Evolutionary conservation across 2,329 filamentous ascomycete species (phyloP).

Genomic region (Aureobasidium pullulans): DNA sequence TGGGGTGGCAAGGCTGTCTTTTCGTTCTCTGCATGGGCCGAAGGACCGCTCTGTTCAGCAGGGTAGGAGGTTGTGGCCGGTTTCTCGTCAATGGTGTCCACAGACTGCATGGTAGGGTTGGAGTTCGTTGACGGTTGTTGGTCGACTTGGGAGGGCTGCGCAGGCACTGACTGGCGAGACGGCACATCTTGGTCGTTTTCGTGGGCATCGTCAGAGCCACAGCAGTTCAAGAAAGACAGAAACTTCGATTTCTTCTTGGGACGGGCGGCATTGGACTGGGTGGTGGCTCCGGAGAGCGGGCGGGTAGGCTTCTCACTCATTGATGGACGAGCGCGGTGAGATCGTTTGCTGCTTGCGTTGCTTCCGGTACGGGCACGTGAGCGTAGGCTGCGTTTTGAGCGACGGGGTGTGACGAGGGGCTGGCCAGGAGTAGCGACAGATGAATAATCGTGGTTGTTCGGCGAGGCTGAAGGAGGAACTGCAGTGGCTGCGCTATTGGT

Average conservation of each 20-base stretch:
- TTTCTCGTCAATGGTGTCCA: conserved; percentile 41
- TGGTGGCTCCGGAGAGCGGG: conserved; percentile 26
- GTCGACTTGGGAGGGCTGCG: conserved; percentile 28
- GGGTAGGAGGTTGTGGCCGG: conserved; percentile 14
- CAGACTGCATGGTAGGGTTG: conserved; percentile 46
- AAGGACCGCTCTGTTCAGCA: conserved; percentile 12
- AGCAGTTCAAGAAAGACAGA: conserved; percentile 56
- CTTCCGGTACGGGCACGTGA: conserved; percentile 32
- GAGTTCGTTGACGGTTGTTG: conserved; percentile 46
- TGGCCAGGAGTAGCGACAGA: background rate
- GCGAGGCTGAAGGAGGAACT: background rate
- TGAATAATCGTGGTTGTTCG: background rate
- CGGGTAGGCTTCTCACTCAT: conserved; percentile 34
- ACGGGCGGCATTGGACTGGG: conserved; percentile 22
- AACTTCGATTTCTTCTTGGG: conserved; percentile 37
- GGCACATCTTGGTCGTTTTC: conserved; percentile 49
- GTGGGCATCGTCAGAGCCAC: conserved; percentile 53
- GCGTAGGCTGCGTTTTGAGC: conserved; percentile 36
- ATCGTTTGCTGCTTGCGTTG: conserved; percentile 40
- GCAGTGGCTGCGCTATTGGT: conserved; percentile 5
- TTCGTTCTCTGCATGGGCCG: conserved; percentile 16
- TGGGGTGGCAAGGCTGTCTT: conserved; percentile 12
- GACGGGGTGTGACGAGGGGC: conserved; percentile 7
- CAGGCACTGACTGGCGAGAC: conserved; percentile 33
- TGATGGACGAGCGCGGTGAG: conserved; percentile 28